Evolutionary conservation across 208 protist species (phyloP).

Genomic region (Herpetomonas muscarum): DNA sequence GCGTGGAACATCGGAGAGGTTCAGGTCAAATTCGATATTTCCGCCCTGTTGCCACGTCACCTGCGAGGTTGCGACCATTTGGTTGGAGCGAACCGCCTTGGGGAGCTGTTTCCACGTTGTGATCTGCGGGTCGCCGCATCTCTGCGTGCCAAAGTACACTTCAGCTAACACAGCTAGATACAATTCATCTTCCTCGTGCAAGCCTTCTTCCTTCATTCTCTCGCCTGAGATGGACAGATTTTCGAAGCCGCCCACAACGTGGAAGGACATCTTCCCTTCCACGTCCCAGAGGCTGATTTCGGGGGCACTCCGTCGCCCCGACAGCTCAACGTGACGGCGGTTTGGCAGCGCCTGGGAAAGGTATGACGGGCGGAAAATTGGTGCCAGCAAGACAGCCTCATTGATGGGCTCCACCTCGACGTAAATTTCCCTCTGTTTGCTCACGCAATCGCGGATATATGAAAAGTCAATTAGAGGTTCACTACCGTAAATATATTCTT

Average conservation of each 20-base stretch:
- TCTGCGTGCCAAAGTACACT: conserved; percentile 40
- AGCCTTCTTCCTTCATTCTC: conserved; percentile 35
- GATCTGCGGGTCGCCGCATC: conserved; percentile 32
- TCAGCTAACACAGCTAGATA: conserved; percentile 52
- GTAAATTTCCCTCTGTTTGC: conserved; percentile 41
- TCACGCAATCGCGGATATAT: conserved; percentile 50
- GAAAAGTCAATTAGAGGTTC: conserved; percentile 53
- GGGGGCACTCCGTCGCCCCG: conserved; percentile 5
- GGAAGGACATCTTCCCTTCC: conserved; percentile 24
- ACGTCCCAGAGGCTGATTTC: conserved; percentile 55
- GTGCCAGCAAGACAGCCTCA: conserved; percentile 23
- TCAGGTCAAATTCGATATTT: conserved; percentile 18
- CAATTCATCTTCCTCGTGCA: conserved; percentile 34
- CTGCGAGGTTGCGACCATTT: conserved; percentile 6
- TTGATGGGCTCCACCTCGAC: conserved; percentile 37
- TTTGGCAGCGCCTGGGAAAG: conserved; percentile 19
- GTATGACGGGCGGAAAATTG: conserved; percentile 47
- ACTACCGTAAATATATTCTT: conserved; percentile 57
- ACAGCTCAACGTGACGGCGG: conserved; percentile 16
- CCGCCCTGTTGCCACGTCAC: conserved; percentile 22
- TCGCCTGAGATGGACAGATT: conserved; percentile 21
- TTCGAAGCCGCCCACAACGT: conserved; percentile 26
- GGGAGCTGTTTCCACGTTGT: conserved; percentile 32
- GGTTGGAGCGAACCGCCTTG: neutral
- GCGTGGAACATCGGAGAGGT: conserved; percentile 30